Conservation (phyloP, 495 filamentous ascomycete genomes). For the Lindgomyces ingoldianus region DNA sequence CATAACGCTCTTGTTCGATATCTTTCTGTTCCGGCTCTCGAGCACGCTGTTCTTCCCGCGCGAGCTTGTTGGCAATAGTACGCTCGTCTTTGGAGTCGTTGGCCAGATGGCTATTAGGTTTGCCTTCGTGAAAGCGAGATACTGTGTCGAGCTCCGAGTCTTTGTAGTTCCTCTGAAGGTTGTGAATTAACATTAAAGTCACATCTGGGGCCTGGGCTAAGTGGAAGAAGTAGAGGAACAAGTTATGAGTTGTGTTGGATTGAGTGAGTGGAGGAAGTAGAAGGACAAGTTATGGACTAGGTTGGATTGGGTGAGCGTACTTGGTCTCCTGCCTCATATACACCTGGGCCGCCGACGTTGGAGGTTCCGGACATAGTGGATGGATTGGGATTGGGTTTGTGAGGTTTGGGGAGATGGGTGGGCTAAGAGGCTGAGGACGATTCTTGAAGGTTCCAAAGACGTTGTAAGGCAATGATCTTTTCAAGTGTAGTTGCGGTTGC, state of each 20-base stretch:
- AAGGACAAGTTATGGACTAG: neutral
- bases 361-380: slow-evolving; percentile 18
- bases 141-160: slow-evolving; percentile 56
- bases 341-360: slow-evolving; percentile 53
- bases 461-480: too few species aligned
- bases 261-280: too few species aligned
- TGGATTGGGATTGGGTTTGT: neutral
- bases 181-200: too few species aligned
- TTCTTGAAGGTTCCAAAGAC: too few species aligned
- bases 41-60: slow-evolving; percentile 58
- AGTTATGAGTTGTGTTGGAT: too few species aligned
- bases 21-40: slow-evolving; percentile 2
- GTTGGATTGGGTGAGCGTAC: neutral
- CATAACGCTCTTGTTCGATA: slow-evolving; percentile 56
- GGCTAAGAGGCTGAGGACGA: neutral
- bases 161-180: slow-evolving; percentile 57
- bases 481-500: too few species aligned
- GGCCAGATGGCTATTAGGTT: slow-evolving; percentile 62
- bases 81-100: slow-evolving; percentile 81
- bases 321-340: slow-evolving; percentile 71
- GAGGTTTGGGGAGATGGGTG: neutral
- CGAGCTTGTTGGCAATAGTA: slow-evolving; percentile 76
- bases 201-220: too few species aligned
- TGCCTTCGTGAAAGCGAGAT: slow-evolving; percentile 67
- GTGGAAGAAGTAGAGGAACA: too few species aligned